Evolutionary conservation across 257 asterid genomes (phyloP), one percentile per base, ranked within the genome.

Genomic region (Solanum sparsipilum): DNA sequence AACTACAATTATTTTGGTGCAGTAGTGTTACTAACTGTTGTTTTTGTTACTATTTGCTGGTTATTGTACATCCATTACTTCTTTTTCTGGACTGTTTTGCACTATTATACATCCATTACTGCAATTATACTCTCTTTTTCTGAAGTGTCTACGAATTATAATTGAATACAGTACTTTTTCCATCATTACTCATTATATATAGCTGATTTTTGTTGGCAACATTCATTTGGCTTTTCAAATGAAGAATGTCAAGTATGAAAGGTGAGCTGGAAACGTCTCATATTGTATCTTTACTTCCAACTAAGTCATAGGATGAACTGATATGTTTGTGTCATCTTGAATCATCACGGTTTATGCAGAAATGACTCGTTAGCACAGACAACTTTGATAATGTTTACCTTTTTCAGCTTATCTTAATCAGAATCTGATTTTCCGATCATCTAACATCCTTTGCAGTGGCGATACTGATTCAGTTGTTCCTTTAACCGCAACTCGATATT

Each of bases 391-490:
- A 5, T 15, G 18, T 16, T 36, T 29, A 2, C 7, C 7, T 13
- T 78, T 38, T n/a, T 44, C 27, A 41, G 67, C 39, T 46, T 9
- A 29, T 81, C 27, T 29, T 5, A 9, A 48, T 48, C 41, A 29
- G 27, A 20, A 56, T n/a, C 86, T 90, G 76, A 90, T 72, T 67
- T 38, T 46, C 38, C 2, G 13, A 31, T 48, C 68, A 2, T 35
- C 5, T 20, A 48, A 35, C 31, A 12, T 35, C 67, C 46, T 84
- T 89, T 87, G 44, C 94, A 97, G 99, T 88, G 99, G 99, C 48
- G 98, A 97, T 89, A 93, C 99, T 74, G 99, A 97, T 90, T 90
- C 99, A 3, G 98, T 97, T 34, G 98, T 97, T 82, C 99, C 99
- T 9, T 65, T 97, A 76, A 96, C 99, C 23, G 99, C 99, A 88